These are phyloP conservation scores for Geopyxis carbonaria DNA, from an alignment of 495 filamentous ascomycete genomes.

Conservation along the genomic window DNA sequence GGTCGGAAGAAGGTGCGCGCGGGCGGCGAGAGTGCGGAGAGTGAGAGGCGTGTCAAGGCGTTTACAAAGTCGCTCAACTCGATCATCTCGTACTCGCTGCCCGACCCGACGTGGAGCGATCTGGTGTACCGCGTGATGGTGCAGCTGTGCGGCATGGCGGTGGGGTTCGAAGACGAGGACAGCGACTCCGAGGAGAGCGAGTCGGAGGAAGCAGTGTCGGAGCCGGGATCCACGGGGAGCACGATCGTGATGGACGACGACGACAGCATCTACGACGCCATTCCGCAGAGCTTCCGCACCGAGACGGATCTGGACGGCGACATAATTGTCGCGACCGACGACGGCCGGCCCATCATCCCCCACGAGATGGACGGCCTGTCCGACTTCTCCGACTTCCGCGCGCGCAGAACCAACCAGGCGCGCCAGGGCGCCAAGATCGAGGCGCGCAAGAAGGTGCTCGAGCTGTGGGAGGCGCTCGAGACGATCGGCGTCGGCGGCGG, in stretches of 20 bases:
- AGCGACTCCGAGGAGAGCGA: neutral
- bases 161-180: slow-evolving; percentile 13
- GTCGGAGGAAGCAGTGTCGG: slow-evolving; percentile 5
- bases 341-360: slow-evolving; percentile 8
- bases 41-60: slow-evolving; percentile 12
- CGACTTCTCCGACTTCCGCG: slow-evolving; percentile 6
- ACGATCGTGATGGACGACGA: slow-evolving; percentile 6
- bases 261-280: slow-evolving; percentile 9
- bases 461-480: slow-evolving; percentile 22
- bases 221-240: slow-evolving; percentile 2
- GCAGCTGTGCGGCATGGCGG: slow-evolving; percentile 18
- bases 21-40: slow-evolving; percentile 15
- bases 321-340: slow-evolving; percentile 21
- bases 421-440: slow-evolving; percentile 16
- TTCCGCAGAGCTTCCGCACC: slow-evolving; percentile 16
- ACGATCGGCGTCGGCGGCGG: slow-evolving; percentile 22
- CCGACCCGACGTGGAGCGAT: slow-evolving; percentile 21
- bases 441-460: slow-evolving; percentile 20
- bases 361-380: slow-evolving; percentile 14
- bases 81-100: slow-evolving; percentile 22
- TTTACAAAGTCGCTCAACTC: slow-evolving; percentile 22
- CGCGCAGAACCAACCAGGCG: slow-evolving; percentile 6
- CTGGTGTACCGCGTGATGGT: slow-evolving; percentile 23
- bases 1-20: slow-evolving; percentile 11
- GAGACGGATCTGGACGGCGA: slow-evolving; percentile 22